phyloP scores from a whole-genome alignment of 768 basidiomycete species.

The Hericium alpestre region DNA sequence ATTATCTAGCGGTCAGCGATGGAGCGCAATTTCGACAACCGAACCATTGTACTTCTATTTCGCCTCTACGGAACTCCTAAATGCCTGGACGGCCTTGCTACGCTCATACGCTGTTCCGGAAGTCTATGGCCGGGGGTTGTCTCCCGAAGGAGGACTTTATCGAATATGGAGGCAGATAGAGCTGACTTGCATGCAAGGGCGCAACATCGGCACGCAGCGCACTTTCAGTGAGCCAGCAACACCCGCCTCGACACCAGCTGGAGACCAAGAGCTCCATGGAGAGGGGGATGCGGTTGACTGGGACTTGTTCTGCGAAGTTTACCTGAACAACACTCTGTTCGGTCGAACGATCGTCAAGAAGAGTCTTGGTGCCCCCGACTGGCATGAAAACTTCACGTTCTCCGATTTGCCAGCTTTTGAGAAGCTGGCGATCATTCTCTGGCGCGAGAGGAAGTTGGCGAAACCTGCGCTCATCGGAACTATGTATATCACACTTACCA shows the following conservation, averaged over 20 bases:
- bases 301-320: slow-evolving; percentile 74
- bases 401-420: slow-evolving; percentile 73
- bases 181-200: slow-evolving; percentile 61
- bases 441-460: slow-evolving; percentile 53
- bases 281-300: slow-evolving; percentile 43
- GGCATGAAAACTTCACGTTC: slow-evolving; percentile 74
- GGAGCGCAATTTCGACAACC: slow-evolving; percentile 37
- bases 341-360: slow-evolving; percentile 70
- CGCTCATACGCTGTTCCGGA: slow-evolving; percentile 76
- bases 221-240: slow-evolving; percentile 24
- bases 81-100: slow-evolving; percentile 72
- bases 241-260: background rate
- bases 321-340: slow-evolving; percentile 52
- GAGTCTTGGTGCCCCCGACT: slow-evolving; percentile 56
- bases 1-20: slow-evolving; percentile 43
- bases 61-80: slow-evolving; percentile 46
- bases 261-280: slow-evolving; percentile 10
- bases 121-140: slow-evolving; percentile 50
- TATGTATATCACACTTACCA: slow-evolving; percentile 51
- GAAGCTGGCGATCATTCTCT: slow-evolving; percentile 55
- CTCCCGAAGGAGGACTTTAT: slow-evolving; percentile 57
- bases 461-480: slow-evolving; percentile 51
- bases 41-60: slow-evolving; percentile 75
- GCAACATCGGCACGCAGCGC: slow-evolving; percentile 52
- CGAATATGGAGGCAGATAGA: slow-evolving; percentile 83